Conservation (phyloP, 2,329 filamentous ascomycete genomes). For the Mycogone perniciosa region DNA sequence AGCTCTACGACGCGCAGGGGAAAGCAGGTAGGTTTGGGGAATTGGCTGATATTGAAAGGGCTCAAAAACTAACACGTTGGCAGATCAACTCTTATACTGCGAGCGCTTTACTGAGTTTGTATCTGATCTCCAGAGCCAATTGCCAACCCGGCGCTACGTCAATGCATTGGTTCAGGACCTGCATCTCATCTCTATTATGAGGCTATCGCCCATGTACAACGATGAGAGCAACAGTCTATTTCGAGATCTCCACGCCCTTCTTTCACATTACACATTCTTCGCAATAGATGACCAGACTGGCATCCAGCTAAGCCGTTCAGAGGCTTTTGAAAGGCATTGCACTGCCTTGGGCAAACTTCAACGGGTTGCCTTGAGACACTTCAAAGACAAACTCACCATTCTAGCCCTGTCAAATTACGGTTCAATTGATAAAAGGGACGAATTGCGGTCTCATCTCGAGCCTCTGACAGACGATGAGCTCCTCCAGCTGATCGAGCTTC, state of each 20-base stretch:
- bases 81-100: conserved; percentile 71
- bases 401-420: conserved; percentile 89
- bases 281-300: conserved; percentile 88
- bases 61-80: conserved; percentile 14
- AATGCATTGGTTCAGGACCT: conserved; percentile 83
- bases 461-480: conserved; percentile 70
- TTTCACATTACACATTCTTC: conserved; percentile 83
- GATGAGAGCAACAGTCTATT: conserved; percentile 69
- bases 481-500: conserved; percentile 56
- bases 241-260: conserved; percentile 71
- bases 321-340: conserved; percentile 77
- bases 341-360: conserved; percentile 72
- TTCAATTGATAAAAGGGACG: conserved; percentile 71
- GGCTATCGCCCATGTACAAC: conserved; percentile 70
- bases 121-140: conserved; percentile 83
- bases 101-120: conserved; percentile 91
- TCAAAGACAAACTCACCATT: conserved; percentile 86
- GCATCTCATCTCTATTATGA: conserved; percentile 71
- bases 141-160: conserved; percentile 89
- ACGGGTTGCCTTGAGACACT: conserved; percentile 68
- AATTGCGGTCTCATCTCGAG: conserved; percentile 70
- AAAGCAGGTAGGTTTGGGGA: conserved; percentile 35
- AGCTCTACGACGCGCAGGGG: conserved; percentile 55
- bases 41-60: not conserved
- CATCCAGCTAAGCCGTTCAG: conserved; percentile 61